Evolutionary conservation across 1,284 basidiomycete genomes (phyloP), one percentile per base, ranked within the genome.

Genomic region (Naganishia cerealis): DNA sequence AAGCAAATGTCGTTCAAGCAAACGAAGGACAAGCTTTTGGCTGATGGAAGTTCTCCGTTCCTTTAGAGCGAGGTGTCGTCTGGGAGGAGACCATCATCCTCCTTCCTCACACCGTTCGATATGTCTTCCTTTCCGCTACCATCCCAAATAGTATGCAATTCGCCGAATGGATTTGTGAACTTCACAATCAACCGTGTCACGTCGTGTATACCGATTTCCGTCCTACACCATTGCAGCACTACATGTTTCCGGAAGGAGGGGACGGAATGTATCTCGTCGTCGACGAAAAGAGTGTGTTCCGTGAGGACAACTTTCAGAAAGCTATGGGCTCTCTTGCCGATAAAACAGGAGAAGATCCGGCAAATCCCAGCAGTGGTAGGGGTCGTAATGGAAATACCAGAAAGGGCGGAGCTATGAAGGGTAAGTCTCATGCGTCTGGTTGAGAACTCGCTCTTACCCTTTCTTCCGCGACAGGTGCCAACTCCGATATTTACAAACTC

Each of bases 131-230:
- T 46, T 99, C 96, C n/a, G 95, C 96, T 66, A 99, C 96, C 33
- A 99, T 99, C 70, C 96, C 96, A 46, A 99, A 99, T 81, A 94
- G 96, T 10, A 96, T 97, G 92, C 93, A 99, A 78, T 99, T 99
- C 74, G 94, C 95, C 48, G 92, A 97, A 79, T 99, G 96, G 96
- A 94, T 99, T 76, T 93, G 90, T 81, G 90, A 94, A 77, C 94
- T 90, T 0, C 96, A 99, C 76, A 90, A 95, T 67, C 96, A 99
- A 77, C 95, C 96, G 0, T 99, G 96, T 80, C 96, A 99, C 78
- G 92, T 99, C 75, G 95, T 99, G 58, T 99, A 99, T 79, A 99
- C 96, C 72, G 93, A 99, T 81, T 99, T 97, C 84, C 88, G 96
- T 53, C 96, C 96, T 0, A 99, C 96, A 0, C 96, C 96, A 0